Base-by-base conservation (phyloP, 2,329 filamentous ascomycete species). In the Colletotrichum agaves region DNA sequence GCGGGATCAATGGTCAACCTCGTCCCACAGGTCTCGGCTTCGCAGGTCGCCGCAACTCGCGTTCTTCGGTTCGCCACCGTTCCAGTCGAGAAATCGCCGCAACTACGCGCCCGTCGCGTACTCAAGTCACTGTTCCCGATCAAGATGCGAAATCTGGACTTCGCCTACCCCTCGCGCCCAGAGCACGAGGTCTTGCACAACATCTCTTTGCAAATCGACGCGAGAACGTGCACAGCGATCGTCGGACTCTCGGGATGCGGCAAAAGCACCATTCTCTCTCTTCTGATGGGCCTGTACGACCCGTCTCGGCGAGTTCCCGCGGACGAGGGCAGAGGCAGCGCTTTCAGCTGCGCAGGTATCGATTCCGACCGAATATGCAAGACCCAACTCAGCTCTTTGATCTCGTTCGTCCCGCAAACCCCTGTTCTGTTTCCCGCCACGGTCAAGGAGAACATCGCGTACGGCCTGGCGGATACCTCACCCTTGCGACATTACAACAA, bases 231-330 rank as follows among this genome's bases (percentile, higher is more conserved):
- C 71, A 90, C 90, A 0, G 93, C 93, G 2, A 88, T 98, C 19
- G 93, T 97, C 2, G 94, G 95, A 1, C 81, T 87, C 1, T 97
- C 94, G 0, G 95, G 96, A 0, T 93, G 91, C n/a, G 95, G 96
- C 1, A 98, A 99, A 79, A 94, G 91, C 13, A 98, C 95, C 0
- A 84, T 98, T 39, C 85, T 91, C 0, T 87, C 91, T 0, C 80
- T 98, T 0, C 82, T 98, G 0, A 80, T 97, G 4, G 88, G 91
- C 1, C 83, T 98, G 0, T 93, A 96, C 71, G 71, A 77, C 2
- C 83, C 85, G 0, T 35, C 63, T 35, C 53, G 27, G 41, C 33
- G 27, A 47, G 58, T 49, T 7, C 59, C 43, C n/a, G 47, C 10
- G 39, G 52, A 19, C 60, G 11, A 15, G n/a, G 27, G 60, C 23